phyloP scores from a whole-genome alignment of 306 rosid genomes.

The Acacia acuminata region DNA sequence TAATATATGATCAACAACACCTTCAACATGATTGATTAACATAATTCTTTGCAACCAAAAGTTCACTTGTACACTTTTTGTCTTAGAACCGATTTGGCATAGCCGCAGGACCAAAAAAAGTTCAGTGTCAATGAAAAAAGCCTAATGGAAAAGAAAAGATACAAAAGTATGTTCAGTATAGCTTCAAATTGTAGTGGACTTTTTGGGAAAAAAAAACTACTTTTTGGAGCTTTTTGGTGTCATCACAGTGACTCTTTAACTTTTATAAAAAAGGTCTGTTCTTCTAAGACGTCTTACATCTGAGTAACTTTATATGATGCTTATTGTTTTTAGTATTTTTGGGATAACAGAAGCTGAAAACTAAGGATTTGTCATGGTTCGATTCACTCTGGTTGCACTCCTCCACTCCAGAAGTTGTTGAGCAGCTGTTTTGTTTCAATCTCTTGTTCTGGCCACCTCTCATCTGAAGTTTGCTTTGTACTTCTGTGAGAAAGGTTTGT shows the following conservation, averaged over 20 bases:
- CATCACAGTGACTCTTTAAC: no score
- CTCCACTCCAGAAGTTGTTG: conserved; percentile 46
- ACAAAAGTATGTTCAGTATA: no score
- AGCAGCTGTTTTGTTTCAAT: conserved; percentile 43
- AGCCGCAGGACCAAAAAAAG: no score
- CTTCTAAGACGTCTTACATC: conserved; percentile 84
- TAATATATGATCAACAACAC: not conserved
- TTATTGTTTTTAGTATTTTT: conserved; percentile 32
- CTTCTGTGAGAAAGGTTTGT: conserved; percentile 53
- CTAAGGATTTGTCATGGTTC: conserved; percentile 40
- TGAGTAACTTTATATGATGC: conserved; percentile 49
- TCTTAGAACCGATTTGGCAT: no score
- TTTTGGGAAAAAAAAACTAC: no score
- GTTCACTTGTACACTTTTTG: not conserved
- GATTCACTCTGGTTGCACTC: conserved; percentile 45
- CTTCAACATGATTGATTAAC: not conserved
- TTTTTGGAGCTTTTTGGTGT: no score
- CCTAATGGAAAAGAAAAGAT: no score
- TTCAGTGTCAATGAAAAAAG: no score
- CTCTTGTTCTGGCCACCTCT: conserved; percentile 45
- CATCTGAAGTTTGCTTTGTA: conserved; percentile 39
- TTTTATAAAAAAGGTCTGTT: no score
- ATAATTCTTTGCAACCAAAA: not conserved
- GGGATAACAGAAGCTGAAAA: conserved; percentile 25
- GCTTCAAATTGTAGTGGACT: no score